Evolutionary conservation across 2,329 filamentous ascomycete genomes (phyloP).

Genomic region (Ustilaginoidea virens): DNA sequence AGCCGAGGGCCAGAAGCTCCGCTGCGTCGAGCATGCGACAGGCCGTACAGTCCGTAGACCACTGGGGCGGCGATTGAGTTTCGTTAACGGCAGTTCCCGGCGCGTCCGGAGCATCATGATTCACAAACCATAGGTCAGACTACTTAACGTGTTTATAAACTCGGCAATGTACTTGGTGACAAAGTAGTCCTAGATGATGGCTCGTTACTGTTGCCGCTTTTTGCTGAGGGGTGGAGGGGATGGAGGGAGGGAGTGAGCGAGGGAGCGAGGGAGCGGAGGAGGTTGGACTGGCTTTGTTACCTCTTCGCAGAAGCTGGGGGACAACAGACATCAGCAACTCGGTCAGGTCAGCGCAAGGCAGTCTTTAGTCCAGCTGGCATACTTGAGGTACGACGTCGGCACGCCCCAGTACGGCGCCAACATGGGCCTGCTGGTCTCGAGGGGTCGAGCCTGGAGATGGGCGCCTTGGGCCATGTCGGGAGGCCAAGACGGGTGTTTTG

Average conservation of each 20-base stretch:
- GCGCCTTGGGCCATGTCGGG: too few species aligned
- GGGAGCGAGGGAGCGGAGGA: too few species aligned
- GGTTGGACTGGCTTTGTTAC: too few species aligned
- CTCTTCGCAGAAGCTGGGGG: slow-evolving; percentile 15
- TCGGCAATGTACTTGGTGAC: slow-evolving; percentile 27
- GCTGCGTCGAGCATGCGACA: slow-evolving; percentile 10
- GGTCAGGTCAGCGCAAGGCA: too few species aligned
- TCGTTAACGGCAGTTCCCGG: slow-evolving; percentile 6
- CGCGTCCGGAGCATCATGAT: neutral
- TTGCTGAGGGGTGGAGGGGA: neutral
- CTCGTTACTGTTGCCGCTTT: neutral
- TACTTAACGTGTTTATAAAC: slow-evolving; percentile 29
- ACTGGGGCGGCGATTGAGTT: slow-evolving; percentile 12
- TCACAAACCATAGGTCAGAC: slow-evolving; percentile 18
- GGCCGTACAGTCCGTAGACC: slow-evolving; percentile 21
- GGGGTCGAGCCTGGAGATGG: too few species aligned
- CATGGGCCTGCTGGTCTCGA: too few species aligned
- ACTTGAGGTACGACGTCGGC: slow-evolving; percentile 18
- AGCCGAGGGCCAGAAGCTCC: slow-evolving; percentile 12
- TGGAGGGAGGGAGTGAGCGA: too few species aligned
- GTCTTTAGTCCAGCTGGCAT: neutral
- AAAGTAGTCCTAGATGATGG: slow-evolving; percentile 18
- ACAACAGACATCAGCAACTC: neutral
- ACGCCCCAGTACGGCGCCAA: slow-evolving; percentile 16
- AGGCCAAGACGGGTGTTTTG: too few species aligned